Conservation (phyloP, 2,329 filamentous ascomycete genomes). For the Coleophoma eucalyptorum region DNA sequence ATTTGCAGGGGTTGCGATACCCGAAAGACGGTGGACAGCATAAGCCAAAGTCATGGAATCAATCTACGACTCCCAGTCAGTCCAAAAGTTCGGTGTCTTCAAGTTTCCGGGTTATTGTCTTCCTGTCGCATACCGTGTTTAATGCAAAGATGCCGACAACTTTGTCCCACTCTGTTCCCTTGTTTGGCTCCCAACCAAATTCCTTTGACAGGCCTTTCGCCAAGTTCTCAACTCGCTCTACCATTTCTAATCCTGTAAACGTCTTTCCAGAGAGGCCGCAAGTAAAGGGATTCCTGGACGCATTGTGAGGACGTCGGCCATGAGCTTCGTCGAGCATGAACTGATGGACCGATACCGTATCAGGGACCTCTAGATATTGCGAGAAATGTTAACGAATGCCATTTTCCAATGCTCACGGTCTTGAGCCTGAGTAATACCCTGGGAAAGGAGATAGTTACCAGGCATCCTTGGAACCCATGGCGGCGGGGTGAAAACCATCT, state of each 20-base stretch:
- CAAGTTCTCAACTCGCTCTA: conserved; percentile 61
- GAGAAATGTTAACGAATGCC: conserved; percentile 3
- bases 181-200: conserved; percentile 65
- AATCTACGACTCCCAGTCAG: conserved; percentile 42
- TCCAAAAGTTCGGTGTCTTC: neutral
- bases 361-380: conserved; percentile 40
- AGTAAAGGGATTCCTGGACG: conserved; percentile 68
- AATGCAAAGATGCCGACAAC: conserved; percentile 74
- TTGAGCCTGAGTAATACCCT: neutral
- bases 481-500: conserved; percentile 50
- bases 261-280: conserved; percentile 70
- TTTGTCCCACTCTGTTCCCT: conserved; percentile 77
- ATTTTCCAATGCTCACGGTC: neutral
- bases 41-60: conserved; percentile 72
- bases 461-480: conserved; percentile 57
- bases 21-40: conserved; percentile 71
- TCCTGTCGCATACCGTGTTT: conserved; percentile 61
- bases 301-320: conserved; percentile 59
- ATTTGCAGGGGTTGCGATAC: conserved; percentile 70
- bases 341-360: conserved; percentile 69
- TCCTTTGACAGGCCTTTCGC: conserved; percentile 67
- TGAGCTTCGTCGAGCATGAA: conserved; percentile 74
- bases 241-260: conserved; percentile 60
- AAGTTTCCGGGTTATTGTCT: neutral
- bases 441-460: conserved; percentile 31